Evolutionary conservation across 139 green algal genomes (phyloP), one percentile per base, ranked within the genome.

Genomic region (Asterochloris erici): DNA sequence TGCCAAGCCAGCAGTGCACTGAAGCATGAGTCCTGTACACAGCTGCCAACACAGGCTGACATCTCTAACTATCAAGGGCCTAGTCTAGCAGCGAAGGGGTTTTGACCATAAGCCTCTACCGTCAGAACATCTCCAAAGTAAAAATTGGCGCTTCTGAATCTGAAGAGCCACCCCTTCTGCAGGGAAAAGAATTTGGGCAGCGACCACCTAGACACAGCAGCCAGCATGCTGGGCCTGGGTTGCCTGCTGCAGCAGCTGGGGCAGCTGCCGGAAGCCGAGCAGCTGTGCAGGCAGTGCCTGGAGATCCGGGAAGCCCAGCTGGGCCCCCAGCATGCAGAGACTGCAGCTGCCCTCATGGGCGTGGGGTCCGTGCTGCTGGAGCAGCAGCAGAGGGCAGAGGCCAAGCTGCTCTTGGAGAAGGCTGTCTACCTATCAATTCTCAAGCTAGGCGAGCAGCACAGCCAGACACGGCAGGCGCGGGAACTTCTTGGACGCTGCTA

Each of bases 241-340:
- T 13, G 14, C 16, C 27, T 81, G 19, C 73, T 84, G 73, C 47
- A 28, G 63, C 27, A 26, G 66, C 27, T 61, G 21, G 81, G 73
- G 28, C 63, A 80, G 63, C 38, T 80, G 21, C 27, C 74, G 23
- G 81, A 84, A 73, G 81, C 73, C n/a, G 81, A 84, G 63, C 28
- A 13, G 9, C 73, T 73, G 4, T 80, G 62, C 63, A 23, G 63
- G 17, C 29, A 64, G n/a, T 80, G 73, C 63, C 81, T 84, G 15
- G 73, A 66, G 14, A 81, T 75, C 63, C 73, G 81, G 14, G 81
- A 84, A 60, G 61, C 21, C 69, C 28, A 64, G 15, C 74, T 84
- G 14, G 81, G 81, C 24, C 61, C 63, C 54, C 81, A 84, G 21
- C 81, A 84, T 16, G 61, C 81, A 47, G 81, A 84, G 15, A 69